Base-by-base conservation (phyloP, 2,329 filamentous ascomycete genomes). In the Colletotrichum sp. region DNA sequence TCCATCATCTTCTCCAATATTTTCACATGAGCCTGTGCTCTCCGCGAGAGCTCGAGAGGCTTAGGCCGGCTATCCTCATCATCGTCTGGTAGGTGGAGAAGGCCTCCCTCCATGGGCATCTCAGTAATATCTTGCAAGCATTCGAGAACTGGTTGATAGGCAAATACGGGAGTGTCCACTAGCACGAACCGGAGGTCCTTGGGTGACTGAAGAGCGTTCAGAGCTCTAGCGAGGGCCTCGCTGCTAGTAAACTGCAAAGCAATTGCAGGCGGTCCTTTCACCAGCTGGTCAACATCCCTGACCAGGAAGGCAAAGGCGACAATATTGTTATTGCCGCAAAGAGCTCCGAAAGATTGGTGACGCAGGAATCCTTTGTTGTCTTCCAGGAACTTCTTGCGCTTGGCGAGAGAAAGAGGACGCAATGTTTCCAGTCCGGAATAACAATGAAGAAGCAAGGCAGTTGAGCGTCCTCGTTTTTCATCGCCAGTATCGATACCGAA, bases 111-210 rank as follows among this genome's bases (percentile, higher is more conserved):
- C 0, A 95, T 83, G 0, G 93, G 89, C 0, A 94, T 70, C 3
- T 91, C 87, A 0, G 80, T 83, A 28, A 91, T 90, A 0, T 85
- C 82, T 79, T 94, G 89, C 2, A 95, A 83, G 2, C 90, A 87
- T 64, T 88, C 82, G 6, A 95, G 81, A 2, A 95, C 87, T 0
- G 94, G 94, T 70, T 94, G 91, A 71, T 92, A 94, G 0, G 93
- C 91, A 80, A 95, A 95, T 0, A 93, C 87, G 0, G 93, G 87
- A 0, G 93, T 93, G 56, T 94, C 89, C 0, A 95, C 89, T 4
- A 92, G 82, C 1, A 93, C 81, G 60, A 95, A 92, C 3, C 80
- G 80, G 5, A 90, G 73, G 1, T 73, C 68, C 0, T 77, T 52
- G 0, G 81, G 77, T 0, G 80, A 71, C 9, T 85, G 83, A 8